These are phyloP conservation scores for Sarocladiaceae sp. DNA, from an alignment of 2,329 filamentous ascomycete species.

Conservation along the genomic window DNA sequence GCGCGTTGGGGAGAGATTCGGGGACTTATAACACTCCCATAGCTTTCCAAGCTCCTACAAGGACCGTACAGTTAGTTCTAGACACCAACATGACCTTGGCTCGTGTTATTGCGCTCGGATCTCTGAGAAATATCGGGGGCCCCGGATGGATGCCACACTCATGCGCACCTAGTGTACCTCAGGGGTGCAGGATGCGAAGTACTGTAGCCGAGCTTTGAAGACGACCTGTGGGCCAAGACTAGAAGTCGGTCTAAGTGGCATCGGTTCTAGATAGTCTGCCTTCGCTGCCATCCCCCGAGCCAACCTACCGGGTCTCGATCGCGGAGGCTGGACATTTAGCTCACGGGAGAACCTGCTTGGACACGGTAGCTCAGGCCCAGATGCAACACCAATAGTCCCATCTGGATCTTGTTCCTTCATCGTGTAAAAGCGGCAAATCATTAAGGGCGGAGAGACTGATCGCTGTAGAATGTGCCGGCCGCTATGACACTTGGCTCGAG, in stretches of 20 bases:
- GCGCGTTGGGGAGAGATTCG: background rate
- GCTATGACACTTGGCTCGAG: background rate
- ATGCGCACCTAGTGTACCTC: background rate
- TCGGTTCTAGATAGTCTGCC: background rate
- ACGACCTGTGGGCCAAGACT: background rate
- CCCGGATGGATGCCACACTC: constrained; percentile 3
- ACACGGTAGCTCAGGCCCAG: too few relatives aligned
- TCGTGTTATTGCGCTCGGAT: constrained; percentile 6
- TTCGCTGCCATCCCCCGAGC: background rate
- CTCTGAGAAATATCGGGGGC: background rate
- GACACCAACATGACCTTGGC: too few relatives aligned
- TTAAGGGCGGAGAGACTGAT: too few relatives aligned
- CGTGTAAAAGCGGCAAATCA: too few relatives aligned
- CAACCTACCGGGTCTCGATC: constrained; percentile 1
- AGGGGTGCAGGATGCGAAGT: background rate
- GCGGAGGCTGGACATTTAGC: background rate
- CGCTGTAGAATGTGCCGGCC: background rate
- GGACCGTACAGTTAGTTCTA: background rate
- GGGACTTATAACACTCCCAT: background rate
- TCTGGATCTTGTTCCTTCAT: constrained; percentile 3
- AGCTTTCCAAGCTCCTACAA: background rate
- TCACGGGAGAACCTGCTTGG: too few relatives aligned
- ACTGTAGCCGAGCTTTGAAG: background rate
- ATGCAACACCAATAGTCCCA: background rate
- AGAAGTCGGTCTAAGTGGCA: background rate